phyloP scores from a whole-genome alignment of 352 stramenopile genomes.

The Lagenidium sp. region DNA sequence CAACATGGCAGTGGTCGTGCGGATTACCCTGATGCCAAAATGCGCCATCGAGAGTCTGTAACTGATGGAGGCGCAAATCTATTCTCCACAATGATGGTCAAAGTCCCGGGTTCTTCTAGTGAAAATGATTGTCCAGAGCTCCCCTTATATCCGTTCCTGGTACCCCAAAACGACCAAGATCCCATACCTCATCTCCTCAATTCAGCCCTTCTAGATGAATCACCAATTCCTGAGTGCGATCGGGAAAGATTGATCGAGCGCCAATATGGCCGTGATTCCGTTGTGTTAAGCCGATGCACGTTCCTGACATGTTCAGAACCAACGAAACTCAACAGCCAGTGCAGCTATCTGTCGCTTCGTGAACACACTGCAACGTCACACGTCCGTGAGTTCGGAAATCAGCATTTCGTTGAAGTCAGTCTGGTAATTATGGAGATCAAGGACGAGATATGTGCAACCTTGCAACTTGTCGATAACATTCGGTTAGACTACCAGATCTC shows the following conservation, averaged over 20 bases:
- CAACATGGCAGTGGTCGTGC: neutral
- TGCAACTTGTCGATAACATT: slow-evolving; percentile 46
- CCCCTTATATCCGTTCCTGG: neutral
- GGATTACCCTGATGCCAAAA: neutral
- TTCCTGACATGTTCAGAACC: neutral
- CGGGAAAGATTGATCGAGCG: no score
- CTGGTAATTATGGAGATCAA: slow-evolving; percentile 69
- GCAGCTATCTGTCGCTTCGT: neutral
- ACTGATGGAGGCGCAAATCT: slow-evolving; percentile 14
- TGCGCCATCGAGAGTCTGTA: slow-evolving; percentile 7
- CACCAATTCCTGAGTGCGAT: no score
- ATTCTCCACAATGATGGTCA: slow-evolving; percentile 18
- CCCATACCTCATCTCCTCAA: no score
- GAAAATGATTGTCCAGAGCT: neutral
- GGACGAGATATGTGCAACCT: slow-evolving; percentile 52
- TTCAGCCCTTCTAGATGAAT: no score
- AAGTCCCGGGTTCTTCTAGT: neutral
- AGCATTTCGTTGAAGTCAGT: slow-evolving; percentile 27
- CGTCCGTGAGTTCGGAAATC: no score
- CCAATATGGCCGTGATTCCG: slow-evolving; percentile 15
- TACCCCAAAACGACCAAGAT: neutral
- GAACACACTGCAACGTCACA: neutral
- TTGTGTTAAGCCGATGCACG: slow-evolving; percentile 1
- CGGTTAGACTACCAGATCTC: slow-evolving; percentile 64
- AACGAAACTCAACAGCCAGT: neutral